Evolutionary conservation across 73 alveolate species (phyloP).

Genomic region (Paramecium primaurelia): DNA sequence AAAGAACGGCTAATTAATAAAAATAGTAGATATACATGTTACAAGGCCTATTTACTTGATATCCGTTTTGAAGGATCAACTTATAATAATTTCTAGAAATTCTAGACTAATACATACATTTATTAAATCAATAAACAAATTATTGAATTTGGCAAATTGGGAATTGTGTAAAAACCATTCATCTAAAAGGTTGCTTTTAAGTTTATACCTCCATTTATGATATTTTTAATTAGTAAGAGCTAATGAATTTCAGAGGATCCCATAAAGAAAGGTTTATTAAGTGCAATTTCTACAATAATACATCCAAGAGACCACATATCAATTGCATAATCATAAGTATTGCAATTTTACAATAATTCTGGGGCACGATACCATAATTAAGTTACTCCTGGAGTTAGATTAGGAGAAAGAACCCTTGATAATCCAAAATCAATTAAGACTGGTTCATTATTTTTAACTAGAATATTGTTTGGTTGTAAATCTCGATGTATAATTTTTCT

Average conservation of each 20-base stretch:
- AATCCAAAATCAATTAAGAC: conserved; percentile 4
- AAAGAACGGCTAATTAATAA: neutral
- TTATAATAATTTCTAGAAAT: neutral
- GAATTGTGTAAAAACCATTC: neutral
- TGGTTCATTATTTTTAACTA: neutral
- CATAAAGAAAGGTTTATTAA: conserved; percentile 39
- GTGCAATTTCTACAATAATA: conserved; percentile 59
- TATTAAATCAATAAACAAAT: neutral
- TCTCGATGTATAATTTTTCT: neutral
- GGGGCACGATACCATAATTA: conserved; percentile 76
- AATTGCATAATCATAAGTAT: conserved; percentile 69
- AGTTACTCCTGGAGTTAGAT: neutral
- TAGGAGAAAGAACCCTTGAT: neutral
- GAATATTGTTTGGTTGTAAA: neutral
- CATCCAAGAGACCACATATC: conserved; percentile 89
- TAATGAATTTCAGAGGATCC: conserved; percentile 49
- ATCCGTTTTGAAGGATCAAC: neutral
- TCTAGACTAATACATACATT: neutral
- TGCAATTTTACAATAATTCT: conserved; percentile 68
- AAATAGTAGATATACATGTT: neutral
- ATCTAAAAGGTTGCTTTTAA: neutral
- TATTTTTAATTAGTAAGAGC: neutral
- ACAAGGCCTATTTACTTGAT: neutral
- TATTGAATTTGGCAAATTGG: neutral
- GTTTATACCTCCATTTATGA: neutral